A percentile compares a stretch with the other conserved stretches of the same genome.
phyloP scores from a whole-genome alignment of 257 asterid genomes.

The Eustoma russellianum region DNA sequence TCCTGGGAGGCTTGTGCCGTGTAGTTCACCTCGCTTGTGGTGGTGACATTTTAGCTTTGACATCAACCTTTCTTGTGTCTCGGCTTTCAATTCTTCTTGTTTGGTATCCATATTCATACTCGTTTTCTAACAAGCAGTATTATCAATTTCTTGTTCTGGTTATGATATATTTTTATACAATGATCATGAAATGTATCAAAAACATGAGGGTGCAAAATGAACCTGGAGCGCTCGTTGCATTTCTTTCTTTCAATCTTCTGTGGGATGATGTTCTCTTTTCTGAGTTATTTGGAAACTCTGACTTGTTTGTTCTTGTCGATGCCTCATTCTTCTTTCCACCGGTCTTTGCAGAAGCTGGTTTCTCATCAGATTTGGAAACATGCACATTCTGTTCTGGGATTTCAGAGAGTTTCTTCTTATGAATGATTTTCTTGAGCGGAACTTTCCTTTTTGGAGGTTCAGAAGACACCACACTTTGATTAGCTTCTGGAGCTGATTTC shows the following conservation, averaged over 20 bases:
- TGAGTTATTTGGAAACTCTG: conserved; percentile 16
- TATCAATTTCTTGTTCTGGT: not conserved
- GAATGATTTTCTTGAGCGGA: conserved; percentile 9
- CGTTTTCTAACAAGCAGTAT: too few species aligned
- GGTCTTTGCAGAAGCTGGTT: conserved; percentile 16
- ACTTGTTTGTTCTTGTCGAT: conserved; percentile 12
- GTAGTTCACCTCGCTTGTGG: too few species aligned
- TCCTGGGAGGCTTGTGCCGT: too few species aligned
- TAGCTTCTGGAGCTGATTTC: conserved; percentile 16
- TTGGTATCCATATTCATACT: too few species aligned
- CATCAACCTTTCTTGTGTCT: too few species aligned
- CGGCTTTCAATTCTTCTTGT: too few species aligned
- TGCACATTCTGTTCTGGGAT: conserved; percentile 40
- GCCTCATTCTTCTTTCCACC: conserved; percentile 14
- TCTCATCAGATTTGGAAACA: conserved; percentile 14
- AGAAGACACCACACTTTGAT: conserved; percentile 11
- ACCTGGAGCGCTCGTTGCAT: conserved; percentile 33
- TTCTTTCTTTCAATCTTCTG: conserved; percentile 26
- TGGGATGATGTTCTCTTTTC: conserved; percentile 21
- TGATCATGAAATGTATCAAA: not conserved
- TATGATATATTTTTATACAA: not conserved
- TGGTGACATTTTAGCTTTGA: too few species aligned
- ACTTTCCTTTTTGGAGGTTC: conserved; percentile 17
- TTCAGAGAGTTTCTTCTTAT: conserved; percentile 24
- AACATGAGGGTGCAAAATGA: not conserved